Percentiles rank a stretch among this genome's conserved stretches.
Conservation (phyloP, 441 rosid species). For the Raphanus hybrid region DNA sequence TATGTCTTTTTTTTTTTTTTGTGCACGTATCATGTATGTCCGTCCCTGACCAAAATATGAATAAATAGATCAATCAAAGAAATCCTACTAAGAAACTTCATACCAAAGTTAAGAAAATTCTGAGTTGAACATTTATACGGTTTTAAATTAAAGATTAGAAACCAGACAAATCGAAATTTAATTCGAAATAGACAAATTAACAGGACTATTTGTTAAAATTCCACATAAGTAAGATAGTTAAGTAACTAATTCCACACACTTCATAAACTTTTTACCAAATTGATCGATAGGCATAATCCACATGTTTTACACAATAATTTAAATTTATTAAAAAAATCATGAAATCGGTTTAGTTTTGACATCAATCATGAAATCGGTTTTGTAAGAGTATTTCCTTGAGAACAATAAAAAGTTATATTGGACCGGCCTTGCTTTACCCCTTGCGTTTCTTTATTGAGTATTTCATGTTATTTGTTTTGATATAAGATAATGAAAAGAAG, state of each 20-base stretch:
- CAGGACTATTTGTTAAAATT: not conserved
- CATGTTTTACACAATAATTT: not conserved
- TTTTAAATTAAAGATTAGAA: not conserved
- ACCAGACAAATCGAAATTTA: not conserved
- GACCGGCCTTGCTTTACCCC: not conserved
- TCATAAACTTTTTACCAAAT: not conserved
- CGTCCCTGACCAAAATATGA: not conserved
- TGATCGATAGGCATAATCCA: not conserved
- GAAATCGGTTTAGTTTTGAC: no score
- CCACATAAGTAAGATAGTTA: not conserved
- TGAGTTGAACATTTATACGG: not conserved
- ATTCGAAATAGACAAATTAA: not conserved
- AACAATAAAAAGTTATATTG: not conserved
- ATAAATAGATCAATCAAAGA: not conserved
- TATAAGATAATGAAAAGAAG: not conserved
- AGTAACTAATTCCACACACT: not conserved
- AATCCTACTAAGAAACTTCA: no score
- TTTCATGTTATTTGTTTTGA: not conserved
- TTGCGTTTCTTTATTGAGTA: not conserved
- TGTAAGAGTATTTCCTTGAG: no score
- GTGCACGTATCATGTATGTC: no score
- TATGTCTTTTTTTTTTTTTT: no score
- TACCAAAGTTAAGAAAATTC: not conserved
- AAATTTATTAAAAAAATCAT: no score
- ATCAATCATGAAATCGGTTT: no score